Evolutionary conservation across 23 red algal genomes (phyloP).

Genomic region (Porphyridium purpureum): DNA sequence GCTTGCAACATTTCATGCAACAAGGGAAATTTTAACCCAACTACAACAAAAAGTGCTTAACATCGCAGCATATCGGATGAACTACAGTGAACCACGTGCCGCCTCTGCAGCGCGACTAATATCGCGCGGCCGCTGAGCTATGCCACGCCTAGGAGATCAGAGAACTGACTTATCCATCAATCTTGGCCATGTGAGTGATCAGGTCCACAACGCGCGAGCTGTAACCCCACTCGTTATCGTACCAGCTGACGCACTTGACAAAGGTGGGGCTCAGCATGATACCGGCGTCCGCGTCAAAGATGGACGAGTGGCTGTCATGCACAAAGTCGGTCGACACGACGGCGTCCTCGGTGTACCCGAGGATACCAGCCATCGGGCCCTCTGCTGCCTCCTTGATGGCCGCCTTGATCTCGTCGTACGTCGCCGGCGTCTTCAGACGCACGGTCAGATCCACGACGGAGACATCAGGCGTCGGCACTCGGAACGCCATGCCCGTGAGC

Average conservation of each 20-base stretch:
- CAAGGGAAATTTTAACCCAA: too few species aligned
- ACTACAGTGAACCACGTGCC: too few species aligned
- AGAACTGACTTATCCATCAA: too few species aligned
- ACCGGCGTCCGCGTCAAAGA: slow-evolving; percentile 89
- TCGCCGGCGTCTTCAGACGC: slow-evolving; percentile 58
- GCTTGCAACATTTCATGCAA: too few species aligned
- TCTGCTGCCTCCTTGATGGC: slow-evolving; percentile 89
- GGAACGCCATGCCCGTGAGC: slow-evolving; percentile 98
- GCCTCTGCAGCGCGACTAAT: too few species aligned
- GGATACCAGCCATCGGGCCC: slow-evolving; percentile 61
- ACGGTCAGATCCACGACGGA: slow-evolving; percentile 96
- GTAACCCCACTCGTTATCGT: slow-evolving; percentile 99
- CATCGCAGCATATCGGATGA: too few species aligned
- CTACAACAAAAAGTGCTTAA: too few species aligned
- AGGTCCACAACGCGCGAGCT: slow-evolving; percentile 96
- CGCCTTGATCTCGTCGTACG: slow-evolving; percentile 95
- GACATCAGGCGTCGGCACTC: slow-evolving; percentile 90
- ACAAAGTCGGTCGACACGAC: slow-evolving; percentile 95
- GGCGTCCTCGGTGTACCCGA: slow-evolving; percentile 93
- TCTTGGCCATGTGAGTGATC: slow-evolving; percentile 65
- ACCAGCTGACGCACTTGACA: slow-evolving; percentile 94
- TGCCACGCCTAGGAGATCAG: too few species aligned
- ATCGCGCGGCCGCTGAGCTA: too few species aligned
- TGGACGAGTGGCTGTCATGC: slow-evolving; percentile 63
- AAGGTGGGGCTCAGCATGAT: slow-evolving; percentile 96